A percentile compares a stretch with the other conserved stretches of the same genome.
Evolutionary conservation across 2,329 filamentous ascomycete genomes (phyloP).

Genomic region (Talaromyces pinophilus): DNA sequence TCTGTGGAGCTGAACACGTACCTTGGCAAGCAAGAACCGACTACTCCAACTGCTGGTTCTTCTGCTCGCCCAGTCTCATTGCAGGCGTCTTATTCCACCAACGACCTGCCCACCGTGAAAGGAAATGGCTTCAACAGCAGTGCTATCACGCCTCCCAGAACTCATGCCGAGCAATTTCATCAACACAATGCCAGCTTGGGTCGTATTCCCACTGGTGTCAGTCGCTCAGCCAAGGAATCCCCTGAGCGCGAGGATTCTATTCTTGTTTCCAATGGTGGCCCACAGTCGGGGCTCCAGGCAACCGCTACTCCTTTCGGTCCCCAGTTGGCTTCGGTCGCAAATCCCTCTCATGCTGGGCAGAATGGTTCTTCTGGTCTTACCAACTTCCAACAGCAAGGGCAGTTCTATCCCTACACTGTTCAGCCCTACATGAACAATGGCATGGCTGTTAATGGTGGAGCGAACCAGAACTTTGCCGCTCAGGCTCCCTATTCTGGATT

Average conservation of each 20-base stretch:
- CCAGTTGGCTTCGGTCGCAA: slow-evolving; percentile 45
- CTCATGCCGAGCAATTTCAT: slow-evolving; percentile 60
- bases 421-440: slow-evolving; percentile 58
- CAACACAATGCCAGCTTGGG: slow-evolving; percentile 81
- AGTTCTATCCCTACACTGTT: slow-evolving; percentile 54
- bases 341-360: slow-evolving; percentile 31
- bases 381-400: slow-evolving; percentile 35
- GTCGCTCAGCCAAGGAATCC: slow-evolving; percentile 57
- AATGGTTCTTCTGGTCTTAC: slow-evolving; percentile 37
- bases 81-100: slow-evolving; percentile 85
- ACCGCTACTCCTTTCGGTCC: slow-evolving; percentile 79
- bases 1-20: slow-evolving; percentile 48
- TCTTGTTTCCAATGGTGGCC: slow-evolving; percentile 52
- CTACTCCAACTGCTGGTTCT: slow-evolving; percentile 28
- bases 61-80: slow-evolving; percentile 51
- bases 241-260: slow-evolving; percentile 50
- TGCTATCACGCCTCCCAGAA: slow-evolving; percentile 55
- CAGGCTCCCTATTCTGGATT: slow-evolving; percentile 58
- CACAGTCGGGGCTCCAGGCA: slow-evolving; percentile 74
- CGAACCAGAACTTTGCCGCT: slow-evolving; percentile 50
- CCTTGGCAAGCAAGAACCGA: slow-evolving; percentile 33
- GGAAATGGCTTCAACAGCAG: slow-evolving; percentile 55
- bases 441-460: slow-evolving; percentile 39
- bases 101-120: slow-evolving; percentile 85
- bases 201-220: slow-evolving; percentile 69